These are phyloP conservation scores for Diutina rugosa DNA, from an alignment of 1,139 yeast genomes.

Conservation along the genomic window DNA sequence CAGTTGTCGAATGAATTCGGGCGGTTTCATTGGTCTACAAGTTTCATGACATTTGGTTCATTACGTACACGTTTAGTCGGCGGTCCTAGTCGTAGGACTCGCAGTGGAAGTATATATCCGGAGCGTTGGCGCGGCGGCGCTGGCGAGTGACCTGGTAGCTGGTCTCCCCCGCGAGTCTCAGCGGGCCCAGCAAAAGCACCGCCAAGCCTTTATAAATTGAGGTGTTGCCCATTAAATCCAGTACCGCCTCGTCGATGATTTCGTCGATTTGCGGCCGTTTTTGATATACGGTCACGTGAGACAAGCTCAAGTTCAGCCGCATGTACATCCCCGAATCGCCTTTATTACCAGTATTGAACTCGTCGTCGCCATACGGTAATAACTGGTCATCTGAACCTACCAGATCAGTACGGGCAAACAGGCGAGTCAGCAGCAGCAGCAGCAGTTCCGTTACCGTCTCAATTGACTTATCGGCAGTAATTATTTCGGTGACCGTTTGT, in stretches of 20 bases:
- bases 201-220: background rate
- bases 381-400: background rate
- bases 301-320: background rate
- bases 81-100: background rate
- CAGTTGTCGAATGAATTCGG: no score
- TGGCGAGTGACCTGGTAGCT: background rate
- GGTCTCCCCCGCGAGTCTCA: background rate
- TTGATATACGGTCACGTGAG: background rate
- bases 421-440: background rate
- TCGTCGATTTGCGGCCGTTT: background rate
- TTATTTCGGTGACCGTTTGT: background rate
- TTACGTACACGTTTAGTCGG: background rate
- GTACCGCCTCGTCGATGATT: background rate
- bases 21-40: no score
- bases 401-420: background rate
- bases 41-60: background rate
- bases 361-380: background rate
- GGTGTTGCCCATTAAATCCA: background rate
- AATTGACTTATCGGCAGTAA: background rate
- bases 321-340: background rate
- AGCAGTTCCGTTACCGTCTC: background rate
- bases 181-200: background rate
- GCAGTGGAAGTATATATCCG: background rate
- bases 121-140: background rate
- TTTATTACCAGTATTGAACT: no score